phyloP scores from a whole-genome alignment of 495 filamentous ascomycete genomes.

The Glonium stellatum region DNA sequence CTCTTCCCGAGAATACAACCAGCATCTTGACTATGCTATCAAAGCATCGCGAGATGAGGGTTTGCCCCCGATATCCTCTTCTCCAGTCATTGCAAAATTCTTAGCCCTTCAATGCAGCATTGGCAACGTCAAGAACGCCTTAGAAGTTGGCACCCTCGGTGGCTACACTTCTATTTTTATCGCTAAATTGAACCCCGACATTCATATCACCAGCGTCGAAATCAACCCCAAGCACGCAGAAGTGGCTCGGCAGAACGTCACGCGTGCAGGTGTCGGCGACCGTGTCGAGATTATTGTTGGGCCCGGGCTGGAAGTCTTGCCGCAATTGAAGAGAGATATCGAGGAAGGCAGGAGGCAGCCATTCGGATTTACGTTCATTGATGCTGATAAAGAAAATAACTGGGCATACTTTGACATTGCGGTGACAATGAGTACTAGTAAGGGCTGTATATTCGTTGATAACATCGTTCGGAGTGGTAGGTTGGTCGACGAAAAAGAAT shows the following conservation, averaged over 20 bases:
- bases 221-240: not conserved
- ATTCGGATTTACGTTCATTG: slow-evolving; percentile 32
- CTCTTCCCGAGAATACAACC: not conserved
- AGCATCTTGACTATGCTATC: not conserved
- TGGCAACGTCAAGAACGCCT: not conserved
- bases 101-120: not conserved
- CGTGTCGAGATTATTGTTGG: slow-evolving; percentile 27
- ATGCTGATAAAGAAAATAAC: slow-evolving; percentile 32
- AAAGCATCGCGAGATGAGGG: not conserved
- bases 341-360: slow-evolving; percentile 16
- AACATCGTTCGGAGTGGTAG: slow-evolving; percentile 21
- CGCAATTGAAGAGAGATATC: slow-evolving; percentile 20
- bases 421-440: slow-evolving; percentile 10
- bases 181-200: not conserved
- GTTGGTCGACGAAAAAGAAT: not conserved
- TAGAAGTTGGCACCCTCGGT: slow-evolving; percentile 1
- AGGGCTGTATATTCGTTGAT: slow-evolving; percentile 27
- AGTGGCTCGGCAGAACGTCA: slow-evolving; percentile 23
- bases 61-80: not conserved
- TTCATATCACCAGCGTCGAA: not conserved
- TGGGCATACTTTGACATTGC: slow-evolving; percentile 25
- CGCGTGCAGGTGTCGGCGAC: slow-evolving; percentile 21
- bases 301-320: slow-evolving; percentile 24
- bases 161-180: not conserved
- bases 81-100: not conserved